phyloP scores from a whole-genome alignment of 148 eudicot species.

The Vaccinium corymbosum region DNA sequence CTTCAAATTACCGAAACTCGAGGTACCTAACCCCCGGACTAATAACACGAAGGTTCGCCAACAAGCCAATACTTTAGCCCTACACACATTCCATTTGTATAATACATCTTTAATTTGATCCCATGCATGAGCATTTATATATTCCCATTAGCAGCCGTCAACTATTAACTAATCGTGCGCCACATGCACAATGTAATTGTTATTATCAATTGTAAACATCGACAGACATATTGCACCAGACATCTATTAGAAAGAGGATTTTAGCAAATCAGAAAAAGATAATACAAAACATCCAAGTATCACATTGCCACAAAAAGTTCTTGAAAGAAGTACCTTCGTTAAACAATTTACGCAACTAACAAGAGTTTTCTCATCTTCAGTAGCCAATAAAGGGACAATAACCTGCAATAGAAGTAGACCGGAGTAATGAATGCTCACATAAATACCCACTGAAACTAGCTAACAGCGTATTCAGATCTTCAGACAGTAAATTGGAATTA shows the following conservation, averaged over 20 bases:
- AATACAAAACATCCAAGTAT: background rate
- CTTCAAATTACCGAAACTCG: background rate
- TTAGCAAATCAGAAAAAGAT: background rate
- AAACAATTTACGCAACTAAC: constrained; percentile 81
- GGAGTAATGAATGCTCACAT: background rate
- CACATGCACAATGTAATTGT: background rate
- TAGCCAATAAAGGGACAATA: constrained; percentile 73
- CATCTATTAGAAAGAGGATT: background rate
- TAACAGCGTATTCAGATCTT: background rate
- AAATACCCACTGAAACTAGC: background rate
- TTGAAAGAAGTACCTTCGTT: constrained; percentile 65
- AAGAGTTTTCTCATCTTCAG: constrained; percentile 92
- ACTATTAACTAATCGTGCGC: background rate
- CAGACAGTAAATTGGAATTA: background rate
- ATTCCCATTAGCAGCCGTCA: background rate
- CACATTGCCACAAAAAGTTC: background rate
- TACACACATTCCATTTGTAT: background rate
- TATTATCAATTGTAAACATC: background rate
- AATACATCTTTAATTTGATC: background rate
- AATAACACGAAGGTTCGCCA: background rate
- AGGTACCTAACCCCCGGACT: background rate
- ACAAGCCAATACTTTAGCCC: background rate
- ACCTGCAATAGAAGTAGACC: constrained; percentile 52
- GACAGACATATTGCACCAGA: background rate
- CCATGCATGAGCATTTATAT: background rate